phyloP scores from a whole-genome alignment of 495 filamentous ascomycete species.

The Penicillium verhagenii region DNA sequence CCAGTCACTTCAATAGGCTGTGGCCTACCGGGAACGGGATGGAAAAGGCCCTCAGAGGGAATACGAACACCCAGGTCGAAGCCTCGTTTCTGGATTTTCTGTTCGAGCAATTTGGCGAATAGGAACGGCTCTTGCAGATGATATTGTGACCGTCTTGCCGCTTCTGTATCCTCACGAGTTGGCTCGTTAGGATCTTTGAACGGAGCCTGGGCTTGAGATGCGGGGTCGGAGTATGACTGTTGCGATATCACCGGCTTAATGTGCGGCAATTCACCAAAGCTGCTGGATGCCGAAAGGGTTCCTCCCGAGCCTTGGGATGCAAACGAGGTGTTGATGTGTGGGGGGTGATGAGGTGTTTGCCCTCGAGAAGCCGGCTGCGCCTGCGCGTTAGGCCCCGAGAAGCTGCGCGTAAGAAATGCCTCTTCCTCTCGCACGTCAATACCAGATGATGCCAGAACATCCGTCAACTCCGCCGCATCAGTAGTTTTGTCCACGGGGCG shows the following conservation, averaged over 20 bases:
- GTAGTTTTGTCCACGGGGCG: slow-evolving; percentile 66
- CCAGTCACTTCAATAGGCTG: slow-evolving; percentile 54
- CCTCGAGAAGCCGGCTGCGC: slow-evolving; percentile 43
- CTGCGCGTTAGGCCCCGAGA: slow-evolving; percentile 48
- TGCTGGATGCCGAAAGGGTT: slow-evolving; percentile 34
- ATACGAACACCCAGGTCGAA: slow-evolving; percentile 60
- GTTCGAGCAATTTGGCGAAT: slow-evolving; percentile 45
- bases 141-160: slow-evolving; percentile 48
- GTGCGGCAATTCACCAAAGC: slow-evolving; percentile 39
- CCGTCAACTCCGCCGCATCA: slow-evolving; percentile 70
- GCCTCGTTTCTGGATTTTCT: slow-evolving; percentile 46
- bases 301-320: slow-evolving; percentile 44
- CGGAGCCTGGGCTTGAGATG: slow-evolving; percentile 30
- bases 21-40: slow-evolving; percentile 47
- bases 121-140: slow-evolving; percentile 62
- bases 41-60: slow-evolving; percentile 61
- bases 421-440: slow-evolving; percentile 85
- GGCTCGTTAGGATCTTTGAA: slow-evolving; percentile 44
- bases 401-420: slow-evolving; percentile 62
- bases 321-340: slow-evolving; percentile 41
- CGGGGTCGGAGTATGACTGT: slow-evolving; percentile 34
- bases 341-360: slow-evolving; percentile 39
- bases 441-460: slow-evolving; percentile 75
- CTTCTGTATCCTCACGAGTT: slow-evolving; percentile 42
- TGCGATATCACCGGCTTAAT: slow-evolving; percentile 33